Percentiles rank a stretch among this genome's conserved stretches.
phyloP scores from a whole-genome alignment of 2,329 filamentous ascomycete species.

The Gyromitra esculenta region DNA sequence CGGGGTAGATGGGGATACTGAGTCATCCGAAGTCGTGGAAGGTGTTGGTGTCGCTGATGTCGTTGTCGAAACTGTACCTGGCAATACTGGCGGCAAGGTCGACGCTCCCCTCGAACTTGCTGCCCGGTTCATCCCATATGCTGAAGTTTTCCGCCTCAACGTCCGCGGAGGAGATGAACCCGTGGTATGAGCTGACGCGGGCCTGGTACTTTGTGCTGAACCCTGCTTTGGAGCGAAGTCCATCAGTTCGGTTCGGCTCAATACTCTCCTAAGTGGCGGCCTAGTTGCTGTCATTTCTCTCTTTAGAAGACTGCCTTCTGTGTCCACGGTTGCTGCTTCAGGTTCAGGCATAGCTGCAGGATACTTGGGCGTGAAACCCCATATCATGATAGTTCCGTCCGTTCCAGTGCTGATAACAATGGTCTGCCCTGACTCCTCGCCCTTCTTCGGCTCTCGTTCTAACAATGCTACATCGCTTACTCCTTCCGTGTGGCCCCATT shows the following conservation, averaged over 20 bases:
- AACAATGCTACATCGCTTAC: conserved; percentile 85
- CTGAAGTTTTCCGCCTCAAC: conserved; percentile 67
- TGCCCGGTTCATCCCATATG: conserved; percentile 59
- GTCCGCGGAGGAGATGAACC: conserved; percentile 59
- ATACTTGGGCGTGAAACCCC: conserved; percentile 62
- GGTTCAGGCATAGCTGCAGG: conserved; percentile 31
- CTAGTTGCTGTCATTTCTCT: conserved; percentile 68
- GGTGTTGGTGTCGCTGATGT: conserved; percentile 48
- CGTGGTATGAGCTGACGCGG: conserved; percentile 43
- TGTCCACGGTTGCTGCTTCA: conserved; percentile 37
- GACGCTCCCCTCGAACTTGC: conserved; percentile 42
- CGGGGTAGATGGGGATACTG: conserved; percentile 49
- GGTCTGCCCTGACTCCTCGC: conserved; percentile 65
- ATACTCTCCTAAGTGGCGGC: conserved; percentile 81
- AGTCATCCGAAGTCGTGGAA: conserved; percentile 50
- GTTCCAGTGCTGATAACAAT: conserved; percentile 77
- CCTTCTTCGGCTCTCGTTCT: conserved; percentile 62
- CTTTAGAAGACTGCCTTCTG: conserved; percentile 61
- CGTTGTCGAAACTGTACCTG: conserved; percentile 41
- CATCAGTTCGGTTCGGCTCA: conserved; percentile 86
- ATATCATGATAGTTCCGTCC: conserved; percentile 85
- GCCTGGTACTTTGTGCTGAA: conserved; percentile 46
- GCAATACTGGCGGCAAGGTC: conserved; percentile 38
- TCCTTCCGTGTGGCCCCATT: conserved; percentile 95
- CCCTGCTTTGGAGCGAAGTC: conserved; percentile 67